Conservation (phyloP, 441 rosid species). For the Macaranga tanarius region DNA sequence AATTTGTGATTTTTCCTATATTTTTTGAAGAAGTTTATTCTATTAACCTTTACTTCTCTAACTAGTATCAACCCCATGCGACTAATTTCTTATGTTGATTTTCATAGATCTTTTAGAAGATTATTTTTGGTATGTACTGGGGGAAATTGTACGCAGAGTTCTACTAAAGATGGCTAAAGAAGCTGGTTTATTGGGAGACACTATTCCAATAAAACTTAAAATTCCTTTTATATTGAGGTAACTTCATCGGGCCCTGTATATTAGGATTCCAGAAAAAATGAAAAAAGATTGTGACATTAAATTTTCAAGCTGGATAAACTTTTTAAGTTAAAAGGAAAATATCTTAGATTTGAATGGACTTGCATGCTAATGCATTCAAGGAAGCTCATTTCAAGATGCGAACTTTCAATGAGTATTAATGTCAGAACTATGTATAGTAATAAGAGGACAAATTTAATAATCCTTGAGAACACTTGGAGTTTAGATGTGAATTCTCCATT, state of each 20-base stretch:
- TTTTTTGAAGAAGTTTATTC: neutral
- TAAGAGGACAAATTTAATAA: neutral
- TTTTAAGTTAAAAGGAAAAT: neutral
- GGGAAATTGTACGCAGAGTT: constrained; percentile 83
- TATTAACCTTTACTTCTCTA: neutral
- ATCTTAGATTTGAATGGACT: neutral
- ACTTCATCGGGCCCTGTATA: neutral
- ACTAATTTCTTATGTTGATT: neutral
- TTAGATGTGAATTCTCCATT: neutral
- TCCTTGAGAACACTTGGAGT: neutral
- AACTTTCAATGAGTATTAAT: neutral
- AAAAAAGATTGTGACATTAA: neutral
- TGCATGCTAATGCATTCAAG: neutral
- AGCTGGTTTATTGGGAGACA: constrained; percentile 78
- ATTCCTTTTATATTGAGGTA: constrained; percentile 79
- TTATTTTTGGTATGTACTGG: constrained; percentile 92
- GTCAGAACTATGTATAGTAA: neutral
- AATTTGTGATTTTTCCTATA: neutral
- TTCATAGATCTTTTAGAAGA: constrained; percentile 75
- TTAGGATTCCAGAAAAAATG: neutral
- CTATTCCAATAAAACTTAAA: constrained; percentile 68
- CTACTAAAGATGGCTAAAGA: constrained; percentile 77
- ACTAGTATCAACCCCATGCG: neutral
- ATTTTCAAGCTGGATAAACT: neutral
- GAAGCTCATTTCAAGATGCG: neutral